Base-by-base conservation (phyloP, 306 rosid genomes). In the Fragaria iinumae region DNA sequence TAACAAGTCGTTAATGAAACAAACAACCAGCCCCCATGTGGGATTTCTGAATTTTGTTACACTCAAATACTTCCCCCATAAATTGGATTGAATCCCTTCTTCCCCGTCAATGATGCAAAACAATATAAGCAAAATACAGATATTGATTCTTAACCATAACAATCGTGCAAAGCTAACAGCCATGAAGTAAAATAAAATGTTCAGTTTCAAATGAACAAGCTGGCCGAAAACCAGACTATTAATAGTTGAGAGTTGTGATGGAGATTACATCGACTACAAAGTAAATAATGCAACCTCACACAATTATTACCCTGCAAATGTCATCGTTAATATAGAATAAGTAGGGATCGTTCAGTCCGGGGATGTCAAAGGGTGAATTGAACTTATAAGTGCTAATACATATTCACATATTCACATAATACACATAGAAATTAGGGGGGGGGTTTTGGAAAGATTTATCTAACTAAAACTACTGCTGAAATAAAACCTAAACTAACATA, bases 121-220 rank as follows among this genome's bases (percentile, higher is more conserved):
- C 29, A 21, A 36, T 41, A 70, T 29, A 27, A 70, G 16, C 6
- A 16, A 48, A 48, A 27, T 53, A 20, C 17, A 16, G 17, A 4
- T 16, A 50, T 17, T 5, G n/a, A 50, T 20, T 16, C 11, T 47
- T 48, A 44, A 70, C 60, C 43, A 16, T n/a, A 47, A 18, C 25
- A 47, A 48, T 70, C 74, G 50, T 4, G 43, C 74, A 29, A 70
- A 70, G 41, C 62, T 59, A 70, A 70, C 74, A 8, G 59, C 60
- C 60, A 47, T 38, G 45, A 9, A 36, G 5, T 8, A 8, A 36
- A 70, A 70, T 16, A 47, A 27, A 14, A 47, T 4, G 9, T 9
- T 4, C 50, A 69, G 12, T 11, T 49, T 69, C 27, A 1, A 27
- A 60, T 60, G 66, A 60, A 25, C 11, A 23, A 55, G 12, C 18